Evolutionary conservation across 495 filamentous ascomycete species (phyloP).

Genomic region (Penicillium coffeae): DNA sequence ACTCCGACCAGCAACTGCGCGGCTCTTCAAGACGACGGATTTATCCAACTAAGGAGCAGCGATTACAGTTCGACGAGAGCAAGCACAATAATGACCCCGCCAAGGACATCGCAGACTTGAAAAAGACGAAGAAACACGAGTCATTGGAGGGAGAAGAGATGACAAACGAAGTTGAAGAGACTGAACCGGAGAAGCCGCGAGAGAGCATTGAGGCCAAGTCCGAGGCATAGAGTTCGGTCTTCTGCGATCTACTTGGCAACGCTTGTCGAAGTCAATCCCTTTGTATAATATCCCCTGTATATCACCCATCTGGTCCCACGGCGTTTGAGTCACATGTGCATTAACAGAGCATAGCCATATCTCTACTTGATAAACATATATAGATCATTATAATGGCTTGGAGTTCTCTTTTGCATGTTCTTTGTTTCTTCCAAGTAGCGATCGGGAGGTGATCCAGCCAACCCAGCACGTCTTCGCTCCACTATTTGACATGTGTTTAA

Average conservation of each 20-base stretch:
- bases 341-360: conserved; percentile 1
- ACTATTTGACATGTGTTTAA: conserved; percentile 19
- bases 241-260: neutral
- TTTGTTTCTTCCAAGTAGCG: neutral
- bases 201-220: neutral
- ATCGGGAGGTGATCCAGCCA: neutral
- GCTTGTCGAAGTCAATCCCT: neutral
- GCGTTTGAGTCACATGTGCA: conserved; percentile 11
- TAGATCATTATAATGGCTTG: neutral
- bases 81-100: conserved; percentile 2
- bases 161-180: too few species aligned
- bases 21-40: conserved; percentile 7
- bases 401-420: neutral
- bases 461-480: conserved; percentile 22
- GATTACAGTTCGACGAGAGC: neutral
- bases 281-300: conserved; percentile 24
- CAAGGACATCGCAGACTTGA: neutral
- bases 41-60: conserved; percentile 23
- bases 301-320: conserved; percentile 12
- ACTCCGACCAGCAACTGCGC: conserved; percentile 18
- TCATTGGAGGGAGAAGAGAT: too few species aligned
- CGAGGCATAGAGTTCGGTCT: neutral
- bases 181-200: neutral
- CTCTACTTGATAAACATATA: neutral
- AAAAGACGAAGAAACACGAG: neutral